phyloP scores from a whole-genome alignment of 371 early-diverging fungal genomes.

The Haplosporangium sp. region DNA sequence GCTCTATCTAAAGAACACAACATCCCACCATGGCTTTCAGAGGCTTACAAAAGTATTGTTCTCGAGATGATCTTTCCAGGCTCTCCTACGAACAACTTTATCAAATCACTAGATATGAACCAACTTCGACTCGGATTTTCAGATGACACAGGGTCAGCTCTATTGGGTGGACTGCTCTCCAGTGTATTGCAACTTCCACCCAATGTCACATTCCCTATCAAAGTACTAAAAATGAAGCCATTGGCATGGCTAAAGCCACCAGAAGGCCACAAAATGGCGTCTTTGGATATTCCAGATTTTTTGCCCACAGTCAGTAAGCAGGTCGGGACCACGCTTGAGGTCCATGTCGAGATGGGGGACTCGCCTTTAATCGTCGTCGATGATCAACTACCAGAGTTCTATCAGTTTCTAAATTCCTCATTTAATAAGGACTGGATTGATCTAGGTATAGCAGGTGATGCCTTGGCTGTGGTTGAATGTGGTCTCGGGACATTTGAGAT shows the following conservation, averaged over 20 bases:
- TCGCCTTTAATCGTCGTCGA: slow-evolving; percentile 14
- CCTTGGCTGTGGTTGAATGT: slow-evolving; percentile 38
- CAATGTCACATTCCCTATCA: slow-evolving; percentile 53
- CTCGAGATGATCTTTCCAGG: slow-evolving; percentile 50
- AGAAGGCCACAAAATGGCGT: slow-evolving; percentile 27
- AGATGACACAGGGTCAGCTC: slow-evolving; percentile 20
- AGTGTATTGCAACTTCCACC: slow-evolving; percentile 45
- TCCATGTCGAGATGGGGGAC: slow-evolving; percentile 15
- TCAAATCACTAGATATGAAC: slow-evolving; percentile 36
- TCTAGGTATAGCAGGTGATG: slow-evolving; percentile 42
- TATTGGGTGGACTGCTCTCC: slow-evolving; percentile 26
- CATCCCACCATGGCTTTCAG: slow-evolving; percentile 34
- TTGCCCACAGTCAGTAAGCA: slow-evolving; percentile 39
- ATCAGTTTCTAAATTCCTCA: slow-evolving; percentile 38
- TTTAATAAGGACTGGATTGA: slow-evolving; percentile 43
- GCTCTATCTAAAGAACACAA: slow-evolving; percentile 36
- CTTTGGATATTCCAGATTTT: slow-evolving; percentile 21
- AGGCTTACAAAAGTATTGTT: slow-evolving; percentile 35
- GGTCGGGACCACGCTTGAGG: slow-evolving; percentile 28
- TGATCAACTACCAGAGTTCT: slow-evolving; percentile 24
- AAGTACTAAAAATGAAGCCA: slow-evolving; percentile 42
- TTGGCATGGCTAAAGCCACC: slow-evolving; percentile 20
- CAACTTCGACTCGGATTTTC: slow-evolving; percentile 39
- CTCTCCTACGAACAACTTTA: slow-evolving; percentile 41
- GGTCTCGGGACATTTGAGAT: slow-evolving; percentile 53